Percentiles rank a stretch among this genome's conserved stretches.
These are phyloP conservation scores for Microdochium trichocladiopsis DNA, from an alignment of 2,329 filamentous ascomycete species.

Conservation along the genomic window DNA sequence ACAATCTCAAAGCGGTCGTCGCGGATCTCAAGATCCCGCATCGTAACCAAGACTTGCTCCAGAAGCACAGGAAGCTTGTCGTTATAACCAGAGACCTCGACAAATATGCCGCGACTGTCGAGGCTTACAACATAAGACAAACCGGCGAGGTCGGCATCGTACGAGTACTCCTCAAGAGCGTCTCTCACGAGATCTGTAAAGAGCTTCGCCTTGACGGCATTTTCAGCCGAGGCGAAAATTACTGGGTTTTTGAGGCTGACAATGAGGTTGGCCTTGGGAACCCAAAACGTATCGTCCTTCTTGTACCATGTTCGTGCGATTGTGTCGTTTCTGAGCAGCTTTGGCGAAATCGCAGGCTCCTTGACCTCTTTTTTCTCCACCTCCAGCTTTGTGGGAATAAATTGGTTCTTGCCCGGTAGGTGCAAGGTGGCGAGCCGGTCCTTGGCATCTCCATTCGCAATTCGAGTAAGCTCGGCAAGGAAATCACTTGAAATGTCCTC, in stretches of 20 bases:
- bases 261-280: slow-evolving; percentile 84
- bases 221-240: slow-evolving; percentile 71
- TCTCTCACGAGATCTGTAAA: slow-evolving; percentile 85
- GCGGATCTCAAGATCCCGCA: slow-evolving; percentile 77
- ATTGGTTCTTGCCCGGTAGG: slow-evolving; percentile 88
- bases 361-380: slow-evolving; percentile 91
- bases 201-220: slow-evolving; percentile 68
- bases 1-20: slow-evolving; percentile 87
- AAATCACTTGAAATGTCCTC: slow-evolving; percentile 75
- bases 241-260: slow-evolving; percentile 75
- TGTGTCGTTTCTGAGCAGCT: slow-evolving; percentile 78
- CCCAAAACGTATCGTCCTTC: slow-evolving; percentile 98
- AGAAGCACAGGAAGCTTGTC: slow-evolving; percentile 89
- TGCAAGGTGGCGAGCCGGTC: slow-evolving; percentile 66
- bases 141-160: slow-evolving; percentile 90
- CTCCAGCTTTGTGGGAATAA: slow-evolving; percentile 86
- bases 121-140: slow-evolving; percentile 74
- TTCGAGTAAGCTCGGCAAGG: slow-evolving; percentile 60
- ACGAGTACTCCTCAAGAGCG: slow-evolving; percentile 85
- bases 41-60: slow-evolving; percentile 78
- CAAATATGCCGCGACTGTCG: slow-evolving; percentile 65
- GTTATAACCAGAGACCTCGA: slow-evolving; percentile 86
- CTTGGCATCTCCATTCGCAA: slow-evolving; percentile 47
- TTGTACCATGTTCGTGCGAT: slow-evolving; percentile 88
- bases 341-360: slow-evolving; percentile 65